A percentile compares a stretch with the other conserved stretches of the same genome.
phyloP scores from a whole-genome alignment of 176 grass and related monocot species.

The Musa schizocarpa region DNA sequence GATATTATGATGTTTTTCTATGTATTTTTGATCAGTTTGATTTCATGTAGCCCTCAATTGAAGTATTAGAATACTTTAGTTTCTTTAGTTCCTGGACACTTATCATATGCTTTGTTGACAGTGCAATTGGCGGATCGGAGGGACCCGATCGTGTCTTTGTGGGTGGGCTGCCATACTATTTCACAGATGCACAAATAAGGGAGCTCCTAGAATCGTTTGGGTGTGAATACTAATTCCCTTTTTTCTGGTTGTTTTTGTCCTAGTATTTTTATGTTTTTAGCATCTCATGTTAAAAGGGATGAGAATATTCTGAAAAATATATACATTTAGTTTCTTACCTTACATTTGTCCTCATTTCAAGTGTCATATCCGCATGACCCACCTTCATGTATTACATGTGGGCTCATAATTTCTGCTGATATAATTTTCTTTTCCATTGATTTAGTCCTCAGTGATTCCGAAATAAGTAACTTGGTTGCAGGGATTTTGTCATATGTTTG shows the following conservation, averaged over 20 bases:
- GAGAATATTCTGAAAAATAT: background rate
- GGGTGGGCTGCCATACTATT: constrained; percentile 25
- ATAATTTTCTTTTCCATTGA: background rate
- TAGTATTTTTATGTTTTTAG: background rate
- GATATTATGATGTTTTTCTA: too few species aligned
- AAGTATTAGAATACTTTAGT: background rate
- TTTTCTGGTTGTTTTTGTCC: background rate
- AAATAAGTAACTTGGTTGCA: background rate
- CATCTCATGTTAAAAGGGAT: background rate
- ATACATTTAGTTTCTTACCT: background rate
- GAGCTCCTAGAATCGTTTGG: constrained; percentile 28
- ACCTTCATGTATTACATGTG: background rate
- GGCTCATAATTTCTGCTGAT: background rate
- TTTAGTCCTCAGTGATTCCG: background rate
- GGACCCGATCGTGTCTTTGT: constrained; percentile 29
- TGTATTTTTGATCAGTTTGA: background rate
- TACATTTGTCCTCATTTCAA: background rate
- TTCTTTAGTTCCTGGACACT: background rate
- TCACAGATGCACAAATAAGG: constrained; percentile 29
- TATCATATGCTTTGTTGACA: background rate
- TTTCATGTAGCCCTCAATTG: background rate
- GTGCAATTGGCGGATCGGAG: constrained; percentile 21
- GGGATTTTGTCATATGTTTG: background rate
- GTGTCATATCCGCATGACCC: background rate
- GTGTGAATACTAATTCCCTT: background rate